phyloP scores from a whole-genome alignment of 1,139 yeast genomes.

The Magnusiomyces paraingens region DNA sequence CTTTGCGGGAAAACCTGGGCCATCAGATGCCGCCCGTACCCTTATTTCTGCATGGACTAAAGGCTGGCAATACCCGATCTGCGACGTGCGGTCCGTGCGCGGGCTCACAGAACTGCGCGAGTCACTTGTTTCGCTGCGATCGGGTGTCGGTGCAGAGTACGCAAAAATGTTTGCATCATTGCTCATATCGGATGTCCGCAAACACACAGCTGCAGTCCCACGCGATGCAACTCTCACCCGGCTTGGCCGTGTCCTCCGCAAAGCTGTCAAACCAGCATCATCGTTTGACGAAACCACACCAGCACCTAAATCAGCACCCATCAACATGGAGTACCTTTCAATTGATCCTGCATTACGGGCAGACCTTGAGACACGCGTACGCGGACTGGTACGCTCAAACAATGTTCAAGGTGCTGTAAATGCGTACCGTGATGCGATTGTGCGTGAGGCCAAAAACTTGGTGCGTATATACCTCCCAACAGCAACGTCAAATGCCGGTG shows the following conservation, averaged over 20 bases:
- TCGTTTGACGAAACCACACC: conserved; percentile 3
- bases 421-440: conserved; percentile 59
- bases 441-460: conserved; percentile 64
- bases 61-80: conserved; percentile 45
- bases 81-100: conserved; percentile 49
- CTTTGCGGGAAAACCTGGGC: conserved; percentile 42
- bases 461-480: conserved; percentile 60
- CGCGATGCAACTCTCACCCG: conserved; percentile 48
- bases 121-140: conserved; percentile 45
- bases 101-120: conserved; percentile 54
- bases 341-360: conserved; percentile 37
- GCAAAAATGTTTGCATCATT: conserved; percentile 49
- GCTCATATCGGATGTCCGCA: conserved; percentile 54
- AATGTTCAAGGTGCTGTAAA: conserved; percentile 59
- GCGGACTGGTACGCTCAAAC: conserved; percentile 56
- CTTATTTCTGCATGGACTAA: conserved; percentile 34
- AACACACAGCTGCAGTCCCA: conserved; percentile 48
- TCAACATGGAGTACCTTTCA: conserved; percentile 33
- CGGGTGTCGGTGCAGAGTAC: conserved; percentile 62
- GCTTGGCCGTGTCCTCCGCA: conserved; percentile 30
- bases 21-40: conserved; percentile 13
- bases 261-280: neutral
- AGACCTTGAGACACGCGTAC: conserved; percentile 42
- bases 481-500: conserved; percentile 6
- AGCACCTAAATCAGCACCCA: conserved; percentile 7